phyloP scores from a whole-genome alignment of 2,329 filamentous ascomycete genomes.

The Ophiostoma ulmi region DNA sequence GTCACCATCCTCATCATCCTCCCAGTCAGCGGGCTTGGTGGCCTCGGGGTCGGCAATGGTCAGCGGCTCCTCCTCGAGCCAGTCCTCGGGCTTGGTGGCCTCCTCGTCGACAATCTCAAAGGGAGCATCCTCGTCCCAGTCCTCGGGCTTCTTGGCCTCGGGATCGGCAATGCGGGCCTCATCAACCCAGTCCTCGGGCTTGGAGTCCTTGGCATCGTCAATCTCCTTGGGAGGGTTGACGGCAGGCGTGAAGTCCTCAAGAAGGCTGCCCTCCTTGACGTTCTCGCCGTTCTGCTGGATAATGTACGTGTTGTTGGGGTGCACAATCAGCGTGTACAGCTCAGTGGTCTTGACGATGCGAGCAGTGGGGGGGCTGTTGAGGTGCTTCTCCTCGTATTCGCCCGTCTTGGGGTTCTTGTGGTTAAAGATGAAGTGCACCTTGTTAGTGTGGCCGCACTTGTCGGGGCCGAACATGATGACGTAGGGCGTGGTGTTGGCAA shows the following conservation, averaged over 20 bases:
- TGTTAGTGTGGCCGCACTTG: conserved; percentile 99
- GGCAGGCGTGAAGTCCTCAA: conserved; percentile 88
- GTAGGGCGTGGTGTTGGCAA: conserved; percentile 94
- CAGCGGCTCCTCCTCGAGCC: conserved; percentile 83
- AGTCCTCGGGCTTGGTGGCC: conserved; percentile 86
- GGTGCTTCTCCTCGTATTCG: conserved; percentile 99
- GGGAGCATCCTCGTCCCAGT: conserved; percentile 98
- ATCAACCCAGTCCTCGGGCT: conserved; percentile 95
- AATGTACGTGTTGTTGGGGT: conserved; percentile 91
- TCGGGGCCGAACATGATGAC: conserved; percentile 99
- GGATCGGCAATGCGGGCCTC: conserved; percentile 86
- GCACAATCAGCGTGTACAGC: conserved; percentile 94
- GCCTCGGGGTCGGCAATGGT: conserved; percentile 88
- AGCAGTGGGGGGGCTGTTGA: conserved; percentile 75
- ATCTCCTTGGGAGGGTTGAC: conserved; percentile 95
- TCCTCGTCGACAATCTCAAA: conserved; percentile 94
- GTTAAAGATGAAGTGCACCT: conserved; percentile 98
- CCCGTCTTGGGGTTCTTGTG: conserved; percentile 99
- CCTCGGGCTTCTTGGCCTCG: conserved; percentile 90
- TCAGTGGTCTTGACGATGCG: conserved; percentile 87
- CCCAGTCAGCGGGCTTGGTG: conserved; percentile 97
- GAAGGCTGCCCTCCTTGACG: conserved; percentile 81
- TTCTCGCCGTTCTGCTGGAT: conserved; percentile 88
- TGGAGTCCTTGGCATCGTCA: conserved; percentile 85
- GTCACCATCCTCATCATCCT: conserved; percentile 98